Percentiles rank a stretch among this genome's conserved stretches.
Evolutionary conservation across 257 asterid species (phyloP).

Genomic region (Rehmannia glutinosa): DNA sequence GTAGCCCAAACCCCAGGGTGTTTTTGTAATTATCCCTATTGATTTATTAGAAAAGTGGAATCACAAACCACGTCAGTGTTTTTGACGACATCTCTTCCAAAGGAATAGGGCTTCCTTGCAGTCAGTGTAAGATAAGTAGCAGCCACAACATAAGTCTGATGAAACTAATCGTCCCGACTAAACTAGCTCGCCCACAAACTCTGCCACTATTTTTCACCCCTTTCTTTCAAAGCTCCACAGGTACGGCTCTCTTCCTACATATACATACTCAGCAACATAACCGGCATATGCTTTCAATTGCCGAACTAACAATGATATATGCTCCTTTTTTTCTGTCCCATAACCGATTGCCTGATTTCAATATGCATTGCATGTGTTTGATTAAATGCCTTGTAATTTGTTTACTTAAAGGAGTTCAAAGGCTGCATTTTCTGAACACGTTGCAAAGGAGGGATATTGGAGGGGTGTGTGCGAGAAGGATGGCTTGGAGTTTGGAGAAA

Average conservation of each 20-base stretch:
- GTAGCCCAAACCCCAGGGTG: too few relatives aligned
- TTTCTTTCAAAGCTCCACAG: conserved; percentile 18
- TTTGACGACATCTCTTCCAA: neutral
- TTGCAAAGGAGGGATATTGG: conserved; percentile 18
- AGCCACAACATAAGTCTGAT: conserved; percentile 9
- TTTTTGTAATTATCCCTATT: too few relatives aligned
- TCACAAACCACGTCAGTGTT: too few relatives aligned
- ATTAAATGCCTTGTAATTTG: neutral
- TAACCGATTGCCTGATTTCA: neutral
- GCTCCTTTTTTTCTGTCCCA: neutral
- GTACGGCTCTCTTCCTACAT: conserved; percentile 5
- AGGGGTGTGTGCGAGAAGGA: conserved; percentile 30
- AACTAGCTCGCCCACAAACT: neutral
- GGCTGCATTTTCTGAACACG: conserved; percentile 2
- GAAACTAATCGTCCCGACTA: conserved; percentile 15
- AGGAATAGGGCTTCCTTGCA: neutral
- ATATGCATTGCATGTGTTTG: conserved; percentile 10
- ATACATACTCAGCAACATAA: neutral
- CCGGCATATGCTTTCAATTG: neutral
- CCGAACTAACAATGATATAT: neutral
- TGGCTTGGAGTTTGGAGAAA: conserved; percentile 42
- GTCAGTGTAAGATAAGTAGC: conserved; percentile 2
- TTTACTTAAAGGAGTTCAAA: conserved; percentile 8
- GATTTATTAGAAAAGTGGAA: too few relatives aligned
- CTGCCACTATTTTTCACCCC: conserved; percentile 15